Conservation (phyloP, 192 early-diverging fungal genomes). For the Coemansia sp. region DNA sequence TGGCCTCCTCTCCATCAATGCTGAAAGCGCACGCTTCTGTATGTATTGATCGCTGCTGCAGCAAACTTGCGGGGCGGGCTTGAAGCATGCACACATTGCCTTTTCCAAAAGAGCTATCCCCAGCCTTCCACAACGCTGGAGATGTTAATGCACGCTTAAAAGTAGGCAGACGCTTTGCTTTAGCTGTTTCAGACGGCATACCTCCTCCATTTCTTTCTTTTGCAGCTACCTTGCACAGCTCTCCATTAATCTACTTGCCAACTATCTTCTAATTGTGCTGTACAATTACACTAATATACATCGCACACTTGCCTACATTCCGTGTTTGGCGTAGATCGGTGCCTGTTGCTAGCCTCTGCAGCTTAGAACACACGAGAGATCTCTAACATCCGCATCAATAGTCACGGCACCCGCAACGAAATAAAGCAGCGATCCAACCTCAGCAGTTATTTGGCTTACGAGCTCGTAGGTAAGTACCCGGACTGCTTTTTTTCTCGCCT, state of each 20-base stretch:
- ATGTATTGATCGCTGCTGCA: constrained; percentile 7
- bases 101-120: not conserved
- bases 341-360: not conserved
- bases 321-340: not conserved
- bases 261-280: not conserved
- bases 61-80: not conserved
- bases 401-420: not conserved
- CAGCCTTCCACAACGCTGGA: not conserved
- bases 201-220: not conserved
- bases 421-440: not conserved
- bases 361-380: not conserved
- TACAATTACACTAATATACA: not conserved
- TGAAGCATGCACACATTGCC: not conserved
- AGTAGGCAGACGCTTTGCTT: not conserved
- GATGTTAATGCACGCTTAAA: not conserved
- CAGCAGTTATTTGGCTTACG: not conserved
- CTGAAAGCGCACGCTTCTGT: not conserved
- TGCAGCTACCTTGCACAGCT: not conserved
- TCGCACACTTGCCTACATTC: not conserved
- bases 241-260: not conserved
- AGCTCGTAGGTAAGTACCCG: not conserved
- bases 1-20: constrained; percentile 4
- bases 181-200: constrained; percentile 1
- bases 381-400: not conserved
- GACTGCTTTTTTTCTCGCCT: no score